Conservation (phyloP, 1,284 basidiomycete species). For the Crepidotus sp. region DNA sequence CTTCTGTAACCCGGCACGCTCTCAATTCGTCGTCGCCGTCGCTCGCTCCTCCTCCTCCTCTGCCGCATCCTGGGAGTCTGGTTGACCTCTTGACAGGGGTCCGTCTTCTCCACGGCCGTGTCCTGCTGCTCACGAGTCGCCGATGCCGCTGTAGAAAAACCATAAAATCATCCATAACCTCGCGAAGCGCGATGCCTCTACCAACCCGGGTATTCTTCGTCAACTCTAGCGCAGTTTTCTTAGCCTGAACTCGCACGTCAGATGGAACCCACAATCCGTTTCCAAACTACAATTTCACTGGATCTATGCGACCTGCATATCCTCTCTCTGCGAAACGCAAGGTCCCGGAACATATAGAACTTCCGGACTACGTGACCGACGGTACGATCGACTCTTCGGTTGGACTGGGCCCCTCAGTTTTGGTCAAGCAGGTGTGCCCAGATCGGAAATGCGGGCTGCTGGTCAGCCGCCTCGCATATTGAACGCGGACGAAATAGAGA, state of each 20-base stretch:
- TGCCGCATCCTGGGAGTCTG: constrained; percentile 10
- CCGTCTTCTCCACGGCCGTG: constrained; percentile 18
- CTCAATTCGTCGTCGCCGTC: too few species aligned
- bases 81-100: constrained; percentile 34
- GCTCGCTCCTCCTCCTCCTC: too few species aligned
- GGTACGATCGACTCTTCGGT: constrained; percentile 40
- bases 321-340: constrained; percentile 62
- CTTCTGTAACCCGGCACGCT: too few species aligned
- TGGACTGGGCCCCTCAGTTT: background rate
- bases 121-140: background rate
- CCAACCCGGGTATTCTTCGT: constrained; percentile 24
- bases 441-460: constrained; percentile 45
- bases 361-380: constrained; percentile 71
- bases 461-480: constrained; percentile 64
- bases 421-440: constrained; percentile 44
- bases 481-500: constrained; percentile 59
- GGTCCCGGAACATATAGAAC: constrained; percentile 68
- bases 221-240: constrained; percentile 7
- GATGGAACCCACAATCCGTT: constrained; percentile 73
- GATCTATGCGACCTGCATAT: constrained; percentile 65
- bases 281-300: constrained; percentile 58
- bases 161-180: constrained; percentile 71
- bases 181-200: constrained; percentile 33
- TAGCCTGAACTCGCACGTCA: constrained; percentile 23
- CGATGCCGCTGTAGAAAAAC: constrained; percentile 48